Evolutionary conservation across 495 filamentous ascomycete species (phyloP), one percentile per base, ranked within the genome.

Genomic region (Pyrenopolyporus hunteri): DNA sequence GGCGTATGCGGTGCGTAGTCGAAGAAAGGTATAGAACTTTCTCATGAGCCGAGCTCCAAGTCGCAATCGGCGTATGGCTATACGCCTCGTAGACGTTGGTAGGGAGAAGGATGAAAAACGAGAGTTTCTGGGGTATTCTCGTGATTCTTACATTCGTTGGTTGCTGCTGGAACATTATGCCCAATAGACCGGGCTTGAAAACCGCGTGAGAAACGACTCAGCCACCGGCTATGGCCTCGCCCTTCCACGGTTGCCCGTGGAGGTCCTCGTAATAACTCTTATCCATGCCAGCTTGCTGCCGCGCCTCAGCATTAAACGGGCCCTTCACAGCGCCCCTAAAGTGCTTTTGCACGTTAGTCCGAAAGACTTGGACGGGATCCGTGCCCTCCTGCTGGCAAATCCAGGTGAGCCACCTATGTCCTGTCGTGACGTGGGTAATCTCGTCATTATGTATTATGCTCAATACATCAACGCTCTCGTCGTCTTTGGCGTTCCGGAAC

Each of bases 351-450:
- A 83, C 80, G 43, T 78, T 81, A 28, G 58, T 59, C 1, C 79
- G 78, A 64, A 83, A 83, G 6, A 83, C 77, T 37, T 78, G 71
- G 2, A 83, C 77, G 1, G 80, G 78, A 36, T 82, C 78, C 0
- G 77, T 80, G 6, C 70, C 71, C 55, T 83, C 80, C 35, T 83
- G 71, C 9, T 72, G 67, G 52, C 80, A 83, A 14, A 83, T 82
- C 80, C 80, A 83, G 3, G 74, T 77, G 17, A 83, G 57, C 80
- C 80, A 83, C 8, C 80, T 64, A 43, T 83, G 79, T 9, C 80
- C 80, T 4, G 80, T 83, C 0, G 80, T 82, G n/a, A 83, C 80
- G 48, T 83, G 80, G 0, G 80, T 83, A 25, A 83, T 81, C 43
- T 83, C 80, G 39, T 83, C 80, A 22, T 82, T 80, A 13, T 83